These are phyloP conservation scores for Pythium grandisporangium DNA, from an alignment of 352 stramenopile species.

Conservation along the genomic window DNA sequence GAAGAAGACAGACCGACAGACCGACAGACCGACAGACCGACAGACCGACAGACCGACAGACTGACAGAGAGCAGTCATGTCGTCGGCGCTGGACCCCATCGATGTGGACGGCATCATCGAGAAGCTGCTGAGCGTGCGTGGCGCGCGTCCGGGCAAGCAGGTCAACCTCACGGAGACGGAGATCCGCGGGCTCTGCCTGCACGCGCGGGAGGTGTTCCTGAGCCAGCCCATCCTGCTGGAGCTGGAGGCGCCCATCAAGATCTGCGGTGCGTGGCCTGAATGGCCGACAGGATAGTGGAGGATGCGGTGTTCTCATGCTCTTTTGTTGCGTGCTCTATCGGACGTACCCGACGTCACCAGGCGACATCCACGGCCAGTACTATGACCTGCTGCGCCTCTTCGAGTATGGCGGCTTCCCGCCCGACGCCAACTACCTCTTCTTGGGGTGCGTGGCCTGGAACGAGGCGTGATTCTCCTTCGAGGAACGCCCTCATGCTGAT, in stretches of 20 bases:
- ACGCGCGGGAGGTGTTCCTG: conserved; percentile 90
- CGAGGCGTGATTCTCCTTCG: conserved; percentile 13
- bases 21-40: not conserved
- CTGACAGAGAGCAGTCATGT: not conserved
- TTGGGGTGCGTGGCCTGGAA: conserved; percentile 22
- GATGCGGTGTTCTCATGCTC: not conserved
- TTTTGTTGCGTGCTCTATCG: not conserved
- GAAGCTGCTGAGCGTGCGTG: conserved; percentile 86
- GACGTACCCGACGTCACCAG: conserved; percentile 26
- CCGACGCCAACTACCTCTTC: conserved; percentile 71
- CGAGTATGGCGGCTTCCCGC: conserved; percentile 81
- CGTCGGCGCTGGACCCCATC: conserved; percentile 56
- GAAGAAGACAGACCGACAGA: no score
- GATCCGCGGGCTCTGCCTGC: conserved; percentile 90
- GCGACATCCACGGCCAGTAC: conserved; percentile 97
- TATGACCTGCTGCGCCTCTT: conserved; percentile 98
- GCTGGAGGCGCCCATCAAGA: conserved; percentile 92
- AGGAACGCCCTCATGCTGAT: not conserved
- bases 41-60: not conserved
- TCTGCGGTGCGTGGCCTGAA: conserved; percentile 74
- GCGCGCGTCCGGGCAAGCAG: conserved; percentile 73
- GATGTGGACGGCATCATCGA: conserved; percentile 86
- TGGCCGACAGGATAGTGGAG: no score
- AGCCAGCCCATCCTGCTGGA: conserved; percentile 93
- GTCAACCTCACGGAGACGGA: conserved; percentile 84